Percentiles rank a stretch among this genome's conserved stretches.
These are phyloP conservation scores for Epichloe glyceriae DNA, from an alignment of 2,329 filamentous ascomycete genomes.

Conservation along the genomic window DNA sequence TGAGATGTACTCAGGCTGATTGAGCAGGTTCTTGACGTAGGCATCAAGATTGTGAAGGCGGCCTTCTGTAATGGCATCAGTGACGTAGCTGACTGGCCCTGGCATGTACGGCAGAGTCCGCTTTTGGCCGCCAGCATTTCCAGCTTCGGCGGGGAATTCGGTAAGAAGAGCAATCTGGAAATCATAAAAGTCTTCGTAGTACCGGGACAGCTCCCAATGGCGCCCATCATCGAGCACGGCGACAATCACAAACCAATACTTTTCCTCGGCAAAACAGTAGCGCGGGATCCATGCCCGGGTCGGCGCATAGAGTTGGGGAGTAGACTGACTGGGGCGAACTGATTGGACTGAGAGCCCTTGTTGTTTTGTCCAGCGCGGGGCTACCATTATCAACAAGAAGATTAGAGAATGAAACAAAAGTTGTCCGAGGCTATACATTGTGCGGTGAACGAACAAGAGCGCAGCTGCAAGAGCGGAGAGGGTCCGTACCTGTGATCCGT, in stretches of 20 bases:
- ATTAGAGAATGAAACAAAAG: not conserved
- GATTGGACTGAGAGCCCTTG: slow-evolving; percentile 18
- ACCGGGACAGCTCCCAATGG: slow-evolving; percentile 84
- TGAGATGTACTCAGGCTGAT: slow-evolving; percentile 73
- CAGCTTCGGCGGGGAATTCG: slow-evolving; percentile 83
- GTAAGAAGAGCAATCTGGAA: slow-evolving; percentile 93
- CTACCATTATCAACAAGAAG: not conserved
- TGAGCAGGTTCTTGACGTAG: slow-evolving; percentile 84
- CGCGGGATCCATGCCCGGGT: slow-evolving; percentile 74
- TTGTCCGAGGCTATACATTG: too few relatives aligned
- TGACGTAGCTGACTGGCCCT: slow-evolving; percentile 92
- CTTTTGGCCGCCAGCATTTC: slow-evolving; percentile 66
- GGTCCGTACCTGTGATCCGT: slow-evolving; percentile 14
- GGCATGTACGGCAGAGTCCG: slow-evolving; percentile 94
- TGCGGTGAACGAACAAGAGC: not conserved
- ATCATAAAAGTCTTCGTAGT: slow-evolving; percentile 98
- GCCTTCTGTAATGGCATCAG: slow-evolving; percentile 92
- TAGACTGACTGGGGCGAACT: slow-evolving; percentile 28
- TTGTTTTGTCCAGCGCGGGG: slow-evolving; percentile 15
- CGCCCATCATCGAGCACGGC: slow-evolving; percentile 79
- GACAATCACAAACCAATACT: slow-evolving; percentile 98
- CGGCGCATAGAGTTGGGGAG: slow-evolving; percentile 55
- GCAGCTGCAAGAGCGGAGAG: not conserved
- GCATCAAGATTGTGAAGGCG: slow-evolving; percentile 85
- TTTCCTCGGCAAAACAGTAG: slow-evolving; percentile 93